A percentile compares a stretch with the other conserved stretches of the same genome.
Evolutionary conservation across 306 rosid species (phyloP).

Genomic region (Abrus pulchellus): DNA sequence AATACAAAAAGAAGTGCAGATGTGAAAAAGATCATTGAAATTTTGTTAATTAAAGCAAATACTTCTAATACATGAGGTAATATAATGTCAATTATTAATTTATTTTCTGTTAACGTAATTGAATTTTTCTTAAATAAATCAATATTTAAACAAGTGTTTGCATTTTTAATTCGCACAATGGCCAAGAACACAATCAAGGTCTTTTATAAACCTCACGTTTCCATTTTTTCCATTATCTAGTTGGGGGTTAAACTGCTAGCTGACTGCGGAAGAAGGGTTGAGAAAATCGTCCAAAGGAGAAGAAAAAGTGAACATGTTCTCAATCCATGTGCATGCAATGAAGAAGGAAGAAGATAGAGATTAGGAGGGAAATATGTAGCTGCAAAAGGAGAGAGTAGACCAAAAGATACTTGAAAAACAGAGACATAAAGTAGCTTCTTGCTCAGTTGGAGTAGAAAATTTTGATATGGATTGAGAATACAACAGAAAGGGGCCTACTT

Average conservation of each 20-base stretch:
- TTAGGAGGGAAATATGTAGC: constrained; percentile 21
- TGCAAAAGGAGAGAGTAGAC: constrained; percentile 34
- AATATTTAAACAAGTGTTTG: too few species aligned
- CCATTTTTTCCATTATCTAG: not conserved
- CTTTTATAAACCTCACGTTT: not conserved
- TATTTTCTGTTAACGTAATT: too few species aligned
- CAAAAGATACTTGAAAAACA: constrained; percentile 16
- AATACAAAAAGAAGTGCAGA: too few species aligned
- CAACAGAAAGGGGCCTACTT: constrained; percentile 55
- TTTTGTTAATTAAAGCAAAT: too few species aligned
- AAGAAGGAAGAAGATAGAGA: constrained; percentile 26
- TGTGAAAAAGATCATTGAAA: too few species aligned
- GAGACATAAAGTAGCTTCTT: constrained; percentile 36
- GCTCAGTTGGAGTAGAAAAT: constrained; percentile 46
- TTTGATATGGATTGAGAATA: constrained; percentile 57
- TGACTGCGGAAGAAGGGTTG: not conserved
- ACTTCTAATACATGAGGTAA: too few species aligned
- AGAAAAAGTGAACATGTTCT: constrained; percentile 21
- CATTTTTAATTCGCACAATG: not conserved
- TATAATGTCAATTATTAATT: too few species aligned
- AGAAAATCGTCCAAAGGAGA: not conserved
- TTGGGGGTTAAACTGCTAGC: not conserved
- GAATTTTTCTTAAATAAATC: too few species aligned
- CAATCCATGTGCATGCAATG: constrained; percentile 42
- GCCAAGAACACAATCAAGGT: not conserved